phyloP scores from a whole-genome alignment of 768 basidiomycete genomes.

The Leucocoprinus sp. region DNA sequence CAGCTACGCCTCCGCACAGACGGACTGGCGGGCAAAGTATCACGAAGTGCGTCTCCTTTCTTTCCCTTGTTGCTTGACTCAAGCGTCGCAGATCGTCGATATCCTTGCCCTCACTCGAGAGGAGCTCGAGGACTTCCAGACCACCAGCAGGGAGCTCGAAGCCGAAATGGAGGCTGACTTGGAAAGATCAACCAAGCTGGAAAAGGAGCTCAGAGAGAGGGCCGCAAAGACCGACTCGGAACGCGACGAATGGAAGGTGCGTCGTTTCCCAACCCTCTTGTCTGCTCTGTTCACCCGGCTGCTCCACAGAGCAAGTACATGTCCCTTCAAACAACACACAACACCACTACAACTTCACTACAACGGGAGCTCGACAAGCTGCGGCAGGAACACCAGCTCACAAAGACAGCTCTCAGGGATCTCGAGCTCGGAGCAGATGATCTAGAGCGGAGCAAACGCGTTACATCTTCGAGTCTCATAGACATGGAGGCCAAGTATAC shows the following conservation, averaged over 20 bases:
- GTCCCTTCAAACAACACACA: constrained; percentile 82
- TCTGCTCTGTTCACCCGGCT: constrained; percentile 7
- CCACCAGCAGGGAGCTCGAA: constrained; percentile 85
- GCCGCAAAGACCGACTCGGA: constrained; percentile 63
- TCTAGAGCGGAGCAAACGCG: constrained; percentile 89
- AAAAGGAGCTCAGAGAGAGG: constrained; percentile 72
- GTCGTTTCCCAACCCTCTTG: constrained; percentile 16
- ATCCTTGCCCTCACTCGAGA: constrained; percentile 78
- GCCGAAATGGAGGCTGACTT: constrained; percentile 90
- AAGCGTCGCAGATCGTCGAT: constrained; percentile 49
- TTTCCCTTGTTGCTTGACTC: neutral
- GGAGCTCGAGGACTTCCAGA: constrained; percentile 83
- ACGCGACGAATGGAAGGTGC: constrained; percentile 90
- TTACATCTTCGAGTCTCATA: constrained; percentile 72
- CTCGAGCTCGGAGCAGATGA: constrained; percentile 98
- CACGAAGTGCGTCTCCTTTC: constrained; percentile 41
- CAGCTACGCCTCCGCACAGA: constrained; percentile 47
- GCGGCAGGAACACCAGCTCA: constrained; percentile 62
- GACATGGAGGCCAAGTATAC: constrained; percentile 87
- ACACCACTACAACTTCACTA: constrained; percentile 82
- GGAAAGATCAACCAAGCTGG: constrained; percentile 77
- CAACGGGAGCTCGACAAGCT: constrained; percentile 86
- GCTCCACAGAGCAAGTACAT: constrained; percentile 65
- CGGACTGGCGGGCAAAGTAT: constrained; percentile 75
- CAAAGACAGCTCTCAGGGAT: constrained; percentile 73